Evolutionary conservation across 345 rosid species (phyloP).

Genomic region (Kandelia obovata): DNA sequence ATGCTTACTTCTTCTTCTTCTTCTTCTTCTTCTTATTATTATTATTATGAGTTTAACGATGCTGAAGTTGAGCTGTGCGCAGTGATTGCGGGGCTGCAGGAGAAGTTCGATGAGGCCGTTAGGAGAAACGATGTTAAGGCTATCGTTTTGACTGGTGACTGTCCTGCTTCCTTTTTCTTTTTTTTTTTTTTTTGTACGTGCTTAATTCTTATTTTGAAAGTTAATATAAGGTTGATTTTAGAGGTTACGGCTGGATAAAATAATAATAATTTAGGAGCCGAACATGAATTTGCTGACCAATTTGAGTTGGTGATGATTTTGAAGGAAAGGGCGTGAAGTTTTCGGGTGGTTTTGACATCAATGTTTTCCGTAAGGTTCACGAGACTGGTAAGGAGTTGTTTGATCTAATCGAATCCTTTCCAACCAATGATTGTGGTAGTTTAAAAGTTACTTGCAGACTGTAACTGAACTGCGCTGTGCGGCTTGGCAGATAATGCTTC

Average conservation of each 20-base stretch:
- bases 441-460: background rate
- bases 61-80: slow-evolving; percentile 2
- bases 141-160: slow-evolving; percentile 69
- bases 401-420: background rate
- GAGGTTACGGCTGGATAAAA: too few species aligned
- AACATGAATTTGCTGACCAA: background rate
- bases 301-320: slow-evolving; percentile 3
- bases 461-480: background rate
- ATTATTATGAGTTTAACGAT: slow-evolving; percentile 1
- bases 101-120: slow-evolving; percentile 67
- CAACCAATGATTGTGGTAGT: background rate
- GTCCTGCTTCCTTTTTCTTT: background rate
- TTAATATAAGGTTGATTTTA: background rate
- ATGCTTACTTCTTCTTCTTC: background rate
- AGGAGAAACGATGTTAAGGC: slow-evolving; percentile 76
- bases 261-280: background rate
- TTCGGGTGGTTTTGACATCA: slow-evolving; percentile 89
- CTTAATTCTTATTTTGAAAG: background rate
- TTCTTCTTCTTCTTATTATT: background rate
- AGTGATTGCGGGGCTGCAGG: slow-evolving; percentile 75
- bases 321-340: slow-evolving; percentile 84
- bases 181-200: background rate
- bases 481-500: slow-evolving; percentile 64
- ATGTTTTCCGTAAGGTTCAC: slow-evolving; percentile 73
- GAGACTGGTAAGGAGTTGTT: slow-evolving; percentile 49